A percentile compares a stretch with the other conserved stretches of the same genome.
Conservation (phyloP, 2,329 filamentous ascomycete genomes). For the Claviceps digitariae region DNA sequence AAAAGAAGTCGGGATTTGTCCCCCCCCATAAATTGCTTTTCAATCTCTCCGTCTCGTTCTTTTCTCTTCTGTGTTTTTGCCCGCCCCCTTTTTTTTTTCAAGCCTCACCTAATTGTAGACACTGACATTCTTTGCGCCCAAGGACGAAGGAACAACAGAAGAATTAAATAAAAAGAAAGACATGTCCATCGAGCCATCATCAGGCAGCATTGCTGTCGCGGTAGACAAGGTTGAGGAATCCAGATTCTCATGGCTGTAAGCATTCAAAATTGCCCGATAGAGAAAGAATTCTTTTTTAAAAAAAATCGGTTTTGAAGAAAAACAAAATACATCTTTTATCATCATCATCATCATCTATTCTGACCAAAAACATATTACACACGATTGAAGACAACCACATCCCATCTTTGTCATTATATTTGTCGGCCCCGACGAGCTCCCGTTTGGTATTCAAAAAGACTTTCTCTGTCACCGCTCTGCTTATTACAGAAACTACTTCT, state of each 20-base stretch:
- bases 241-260: conserved; percentile 26
- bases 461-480: conserved; percentile 39
- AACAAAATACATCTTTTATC: not conserved
- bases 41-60: not conserved
- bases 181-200: conserved; percentile 5
- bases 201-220: conserved; percentile 4
- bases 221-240: conserved; percentile 1
- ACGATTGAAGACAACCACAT: conserved; percentile 30
- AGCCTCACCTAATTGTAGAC: not conserved
- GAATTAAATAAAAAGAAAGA: not conserved
- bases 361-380: not conserved
- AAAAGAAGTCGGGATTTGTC: not conserved
- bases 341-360: not conserved
- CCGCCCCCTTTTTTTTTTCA: not conserved
- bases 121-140: not conserved
- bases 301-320: not conserved
- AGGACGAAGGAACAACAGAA: not conserved
- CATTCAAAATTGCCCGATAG: not conserved
- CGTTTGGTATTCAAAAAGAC: conserved; percentile 46
- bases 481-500: conserved; percentile 34
- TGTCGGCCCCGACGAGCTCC: conserved; percentile 36
- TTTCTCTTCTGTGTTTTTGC: not conserved
- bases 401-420: conserved; percentile 41
- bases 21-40: not conserved
- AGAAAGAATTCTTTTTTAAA: not conserved